Evolutionary conservation across 345 rosid species (phyloP), one percentile per base, ranked within the genome.

Genomic region (Anacardium occidentale): DNA sequence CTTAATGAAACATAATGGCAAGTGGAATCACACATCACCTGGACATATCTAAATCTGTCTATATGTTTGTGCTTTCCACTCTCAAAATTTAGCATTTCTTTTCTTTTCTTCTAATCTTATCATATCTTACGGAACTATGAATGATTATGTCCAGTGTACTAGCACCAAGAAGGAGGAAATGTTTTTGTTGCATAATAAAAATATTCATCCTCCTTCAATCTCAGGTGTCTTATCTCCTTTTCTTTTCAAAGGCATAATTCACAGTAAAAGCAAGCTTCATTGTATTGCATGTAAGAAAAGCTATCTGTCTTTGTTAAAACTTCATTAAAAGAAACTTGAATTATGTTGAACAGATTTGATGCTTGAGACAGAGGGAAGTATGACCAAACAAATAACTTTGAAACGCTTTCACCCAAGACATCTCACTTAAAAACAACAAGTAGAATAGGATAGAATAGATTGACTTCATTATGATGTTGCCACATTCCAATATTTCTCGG

Each of bases 1-100:
- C 10, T 40, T 11, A 21, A 69, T 14, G 21, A 13, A 3, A n/a
- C n/a, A n/a, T n/a, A 22, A 54, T 21, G 40, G 56, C 11, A 15
- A 69, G 72, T 69, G 72, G 63, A 40, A 8, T 40, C 68, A 55
- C 54, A 22, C 72, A 69, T 69, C 72, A 69, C 15, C 15, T 56
- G 54, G 40, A 56, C 63, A 56, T 15, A 69, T 53, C 51, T 20
- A 34, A 40, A 53, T 34, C 1, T 68, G 34, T 21, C 62, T 42
- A 12, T 21, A 2, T 42, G 72, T 22, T 68, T 40, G 62, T 40
- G 72, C 40, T 55, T 3, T n/a, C 37, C 51, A 68, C 12, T 20
- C 21, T 51, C 34, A 40, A 22, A 9, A n/a, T 40, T 11, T 68
- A 4, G 12, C 22, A 2, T 22, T 12, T 68, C 26, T 68, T 14